Conservation (phyloP, 768 basidiomycete genomes). For the Boletus tomentosulus region DNA sequence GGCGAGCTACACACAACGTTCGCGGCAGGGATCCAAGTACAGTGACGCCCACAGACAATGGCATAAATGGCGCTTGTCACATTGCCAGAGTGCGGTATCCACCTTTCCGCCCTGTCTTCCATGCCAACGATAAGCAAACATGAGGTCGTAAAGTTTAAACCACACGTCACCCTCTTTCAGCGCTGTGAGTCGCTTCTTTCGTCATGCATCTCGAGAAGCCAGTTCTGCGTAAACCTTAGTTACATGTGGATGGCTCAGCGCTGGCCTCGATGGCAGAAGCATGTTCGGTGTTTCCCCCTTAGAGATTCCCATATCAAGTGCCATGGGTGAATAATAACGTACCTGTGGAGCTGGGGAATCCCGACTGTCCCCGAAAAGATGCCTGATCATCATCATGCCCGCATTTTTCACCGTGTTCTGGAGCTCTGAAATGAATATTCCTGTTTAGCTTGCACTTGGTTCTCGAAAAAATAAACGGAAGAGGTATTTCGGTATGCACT, state of each 20-base stretch:
- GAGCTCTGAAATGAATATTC: background rate
- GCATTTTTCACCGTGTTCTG: background rate
- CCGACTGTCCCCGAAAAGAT: background rate
- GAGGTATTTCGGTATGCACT: background rate
- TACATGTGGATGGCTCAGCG: no score
- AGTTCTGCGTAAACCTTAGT: background rate
- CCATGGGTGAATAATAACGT: no score
- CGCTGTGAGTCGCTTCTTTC: background rate
- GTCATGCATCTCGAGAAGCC: background rate
- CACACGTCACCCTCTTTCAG: background rate
- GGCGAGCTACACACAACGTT: background rate
- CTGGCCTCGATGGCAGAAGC: background rate
- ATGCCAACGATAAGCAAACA: background rate
- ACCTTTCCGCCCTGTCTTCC: background rate
- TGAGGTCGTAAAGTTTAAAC: no score
- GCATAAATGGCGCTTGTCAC: background rate
- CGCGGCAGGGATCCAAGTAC: background rate
- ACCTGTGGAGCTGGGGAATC: background rate
- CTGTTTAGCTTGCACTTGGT: background rate
- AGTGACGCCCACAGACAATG: background rate
- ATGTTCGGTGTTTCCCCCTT: background rate
- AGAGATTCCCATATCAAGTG: no score
- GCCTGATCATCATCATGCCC: background rate
- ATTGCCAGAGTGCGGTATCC: background rate
- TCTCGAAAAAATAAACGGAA: background rate